Base-by-base conservation (phyloP, 2,329 filamentous ascomycete species). In the Penicillium sp. region DNA sequence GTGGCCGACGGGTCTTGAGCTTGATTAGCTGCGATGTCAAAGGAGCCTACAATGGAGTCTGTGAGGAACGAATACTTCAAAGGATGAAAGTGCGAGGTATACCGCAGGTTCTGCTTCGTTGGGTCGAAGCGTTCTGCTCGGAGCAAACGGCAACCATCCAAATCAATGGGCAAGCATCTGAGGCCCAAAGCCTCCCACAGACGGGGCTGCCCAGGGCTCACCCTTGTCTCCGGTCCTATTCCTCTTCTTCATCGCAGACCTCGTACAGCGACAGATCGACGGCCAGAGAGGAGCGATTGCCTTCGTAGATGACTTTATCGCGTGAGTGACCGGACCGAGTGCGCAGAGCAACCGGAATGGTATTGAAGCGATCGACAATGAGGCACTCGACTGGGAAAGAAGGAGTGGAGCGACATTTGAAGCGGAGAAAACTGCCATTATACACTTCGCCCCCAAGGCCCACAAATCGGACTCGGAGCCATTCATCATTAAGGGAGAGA, bases 11-110 rank as follows among this genome's bases (percentile, higher is more conserved):
- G 42, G 51, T 59, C n/a, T 18, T 59, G 41, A 57, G 53, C 18
- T 13, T 59, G 42, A 54, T 57, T 43, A 71, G 65, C 49, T 75
- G 75, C 45, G 67, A 76, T 57, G 60, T 76, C 2, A 75, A 76
- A 54, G 70, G 71, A 18, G 72, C 69, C 46, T 76, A 72, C 51
- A 76, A 76, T 44, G 62, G 73, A 15, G 70, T 60, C 0, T 71
- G 56, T 24, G 72, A 71, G 51, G 64, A 71, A 41, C 50, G 67
- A 57, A 50, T 72, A 31, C 38, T 72, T 34, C 56, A 69, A 42
- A 69, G 70, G 46, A 61, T 74, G 34, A 62, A 60, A 56, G 57
- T 57, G 23, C 51, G 64, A 58, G 56, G 64, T 18, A 66, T 71
- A 46, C 68, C 61, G 21, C 51, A 58, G 10, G 50, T 0, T 2